Evolutionary conservation across 805 yeast species (phyloP).

Genomic region (Metschnikowia anglica): DNA sequence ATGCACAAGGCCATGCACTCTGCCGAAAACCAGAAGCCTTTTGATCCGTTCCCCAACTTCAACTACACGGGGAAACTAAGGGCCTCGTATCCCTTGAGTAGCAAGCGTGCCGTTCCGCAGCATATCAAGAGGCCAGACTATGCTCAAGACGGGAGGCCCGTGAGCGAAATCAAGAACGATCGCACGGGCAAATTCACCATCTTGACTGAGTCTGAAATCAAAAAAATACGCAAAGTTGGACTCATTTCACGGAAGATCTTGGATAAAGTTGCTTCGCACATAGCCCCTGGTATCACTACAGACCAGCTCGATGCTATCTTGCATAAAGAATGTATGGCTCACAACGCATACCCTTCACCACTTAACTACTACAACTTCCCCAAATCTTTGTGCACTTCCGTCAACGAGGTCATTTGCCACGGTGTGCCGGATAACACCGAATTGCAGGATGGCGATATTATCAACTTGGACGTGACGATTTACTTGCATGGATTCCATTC

Average conservation of each 20-base stretch:
- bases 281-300: slow-evolving; percentile 87
- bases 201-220: slow-evolving; percentile 66
- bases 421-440: slow-evolving; percentile 93
- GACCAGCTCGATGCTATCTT: slow-evolving; percentile 86
- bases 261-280: slow-evolving; percentile 81
- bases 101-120: slow-evolving; percentile 69
- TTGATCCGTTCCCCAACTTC: slow-evolving; percentile 85
- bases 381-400: slow-evolving; percentile 87
- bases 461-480: slow-evolving; percentile 85
- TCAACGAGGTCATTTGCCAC: slow-evolving; percentile 94
- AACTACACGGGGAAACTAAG: slow-evolving; percentile 71
- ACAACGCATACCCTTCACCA: slow-evolving; percentile 93
- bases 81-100: slow-evolving; percentile 79
- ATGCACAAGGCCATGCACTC: slow-evolving; percentile 75
- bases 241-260: slow-evolving; percentile 81
- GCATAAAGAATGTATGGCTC: slow-evolving; percentile 82
- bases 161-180: slow-evolving; percentile 71
- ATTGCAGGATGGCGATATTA: slow-evolving; percentile 89
- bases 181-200: slow-evolving; percentile 64
- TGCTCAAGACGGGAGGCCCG: slow-evolving; percentile 75
- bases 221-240: slow-evolving; percentile 72
- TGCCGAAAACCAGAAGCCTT: slow-evolving; percentile 53
- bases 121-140: slow-evolving; percentile 79
- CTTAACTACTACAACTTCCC: slow-evolving; percentile 93
- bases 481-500: slow-evolving; percentile 89